Base-by-base conservation (phyloP, 768 basidiomycete genomes). In the Nidularia sp. region DNA sequence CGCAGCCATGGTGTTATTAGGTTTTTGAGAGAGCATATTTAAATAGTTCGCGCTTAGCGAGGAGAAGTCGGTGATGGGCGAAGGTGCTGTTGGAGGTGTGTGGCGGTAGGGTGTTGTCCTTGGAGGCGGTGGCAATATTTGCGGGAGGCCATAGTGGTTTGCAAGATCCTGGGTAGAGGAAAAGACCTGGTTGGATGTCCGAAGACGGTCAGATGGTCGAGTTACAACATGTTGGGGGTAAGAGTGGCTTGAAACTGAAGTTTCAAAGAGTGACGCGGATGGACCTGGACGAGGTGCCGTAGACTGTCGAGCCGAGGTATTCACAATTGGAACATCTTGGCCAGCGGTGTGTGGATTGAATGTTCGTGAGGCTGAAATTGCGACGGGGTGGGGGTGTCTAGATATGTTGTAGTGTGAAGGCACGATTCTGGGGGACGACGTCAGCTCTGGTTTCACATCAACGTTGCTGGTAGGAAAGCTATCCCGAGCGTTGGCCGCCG, bases 101-200 rank as follows among this genome's bases (percentile, higher is more conserved):
- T 62, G 53, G 73, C 68, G 60, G 72, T 66, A 75, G 53, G 78
- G 75, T 58, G 73, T 75, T 65, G 81, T 81, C 50, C 81, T 78
- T 55, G 88, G 88, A 51, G 81, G 80, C 49, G 81, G 82, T 45
- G 88, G 88, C 46, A 90, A 68, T 56, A 75, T 78, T 58, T 83
- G 79, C 54, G 88, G 88, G 64, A 90, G 82, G 70, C 87, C 88
- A 88, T 89, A 83, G 53, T 88, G 88, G 62, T 83, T 75, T 60
- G 86, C 84, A 52, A 87, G 72, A 72, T 86, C 88, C 70, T 79
- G 77, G 50, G 83, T 70, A 66, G 80, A 79, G 61, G 73, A 69
- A 62, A 87, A 88, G 59, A 88, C 79, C 71, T 75, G 74, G 52
- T 72, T 74, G 39, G 79, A 79, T 73, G 88, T 86, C 85, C 82